A percentile compares a stretch with the other conserved stretches of the same genome.
Conservation (phyloP, 1,139 yeast species). For the Candida glucosophila region DNA sequence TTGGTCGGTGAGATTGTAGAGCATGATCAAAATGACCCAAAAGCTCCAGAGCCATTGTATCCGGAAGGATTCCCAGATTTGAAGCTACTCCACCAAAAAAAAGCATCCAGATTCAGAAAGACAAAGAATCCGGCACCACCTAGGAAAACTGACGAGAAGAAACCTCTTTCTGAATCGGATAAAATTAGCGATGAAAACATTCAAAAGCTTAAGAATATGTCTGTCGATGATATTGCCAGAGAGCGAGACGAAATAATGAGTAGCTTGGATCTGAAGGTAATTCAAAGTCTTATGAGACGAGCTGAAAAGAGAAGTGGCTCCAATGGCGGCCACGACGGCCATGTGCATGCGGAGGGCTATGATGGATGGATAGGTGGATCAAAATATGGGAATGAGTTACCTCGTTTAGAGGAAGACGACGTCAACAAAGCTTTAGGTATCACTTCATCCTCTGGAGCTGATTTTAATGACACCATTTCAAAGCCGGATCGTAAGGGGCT, state of each 20-base stretch:
- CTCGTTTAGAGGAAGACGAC: conserved; percentile 22
- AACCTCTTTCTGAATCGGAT: conserved; percentile 46
- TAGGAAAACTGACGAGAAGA: conserved; percentile 6
- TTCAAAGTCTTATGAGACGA: conserved; percentile 43
- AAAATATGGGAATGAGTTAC: conserved; percentile 26
- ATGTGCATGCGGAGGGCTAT: conserved; percentile 55
- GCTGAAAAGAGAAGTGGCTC: conserved; percentile 13
- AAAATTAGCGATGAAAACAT: conserved; percentile 72
- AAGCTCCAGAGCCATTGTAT: conserved; percentile 36
- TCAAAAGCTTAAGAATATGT: conserved; percentile 53
- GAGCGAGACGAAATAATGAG: conserved; percentile 63
- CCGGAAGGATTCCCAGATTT: conserved; percentile 42
- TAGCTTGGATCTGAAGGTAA: conserved; percentile 59
- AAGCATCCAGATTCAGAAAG: conserved; percentile 18
- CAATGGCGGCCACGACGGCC: conserved; percentile 10
- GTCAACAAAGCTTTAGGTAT: conserved; percentile 30
- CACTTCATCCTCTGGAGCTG: conserved; percentile 6
- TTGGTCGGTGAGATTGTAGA: conserved; percentile 72
- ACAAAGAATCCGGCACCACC: background rate
- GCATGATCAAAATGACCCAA: conserved; percentile 38
- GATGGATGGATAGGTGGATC: conserved; percentile 72
- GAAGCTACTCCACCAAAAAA: conserved; percentile 13
- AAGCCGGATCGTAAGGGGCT: conserved; percentile 10
- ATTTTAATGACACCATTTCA: conserved; percentile 2
- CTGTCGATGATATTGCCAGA: conserved; percentile 51